Percentiles rank a stretch among this genome's conserved stretches.
phyloP scores from a whole-genome alignment of 2,329 filamentous ascomycete genomes.

The Coniochaeta sp. region DNA sequence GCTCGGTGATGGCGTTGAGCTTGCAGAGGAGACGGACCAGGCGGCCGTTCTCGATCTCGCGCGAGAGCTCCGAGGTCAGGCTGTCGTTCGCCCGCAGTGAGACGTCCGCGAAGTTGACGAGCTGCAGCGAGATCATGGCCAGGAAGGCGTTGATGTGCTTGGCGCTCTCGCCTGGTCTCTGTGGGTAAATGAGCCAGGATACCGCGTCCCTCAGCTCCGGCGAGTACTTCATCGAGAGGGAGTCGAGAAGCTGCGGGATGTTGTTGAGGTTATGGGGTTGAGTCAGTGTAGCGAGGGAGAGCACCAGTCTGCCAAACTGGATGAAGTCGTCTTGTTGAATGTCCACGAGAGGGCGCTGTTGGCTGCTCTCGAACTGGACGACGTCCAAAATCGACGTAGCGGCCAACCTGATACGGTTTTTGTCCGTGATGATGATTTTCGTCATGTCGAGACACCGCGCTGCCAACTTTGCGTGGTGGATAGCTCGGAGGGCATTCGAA shows the following conservation, averaged over 20 bases:
- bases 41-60: constrained; percentile 85
- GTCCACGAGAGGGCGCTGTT: constrained; percentile 60
- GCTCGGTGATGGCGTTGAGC: constrained; percentile 80
- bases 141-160: constrained; percentile 78
- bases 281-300: constrained; percentile 73
- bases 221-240: constrained; percentile 67
- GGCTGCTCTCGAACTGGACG: constrained; percentile 64
- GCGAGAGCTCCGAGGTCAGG: constrained; percentile 61
- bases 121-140: constrained; percentile 67
- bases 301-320: constrained; percentile 74
- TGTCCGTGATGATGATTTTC: constrained; percentile 86
- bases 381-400: constrained; percentile 89
- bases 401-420: constrained; percentile 81
- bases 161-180: constrained; percentile 52
- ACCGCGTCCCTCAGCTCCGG: constrained; percentile 72
- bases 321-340: constrained; percentile 83
- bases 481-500: constrained; percentile 76
- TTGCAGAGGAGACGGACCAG: constrained; percentile 75
- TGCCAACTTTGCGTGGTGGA: constrained; percentile 75
- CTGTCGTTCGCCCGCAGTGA: constrained; percentile 74
- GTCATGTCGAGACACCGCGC: constrained; percentile 79
- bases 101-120: constrained; percentile 69
- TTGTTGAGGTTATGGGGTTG: constrained; percentile 48
- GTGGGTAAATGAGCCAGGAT: constrained; percentile 69
- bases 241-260: constrained; percentile 64